Percentiles rank a stretch among this genome's conserved stretches.
These are phyloP conservation scores for Microascus cirrosus DNA, from an alignment of 2,329 filamentous ascomycete genomes.

Conservation along the genomic window DNA sequence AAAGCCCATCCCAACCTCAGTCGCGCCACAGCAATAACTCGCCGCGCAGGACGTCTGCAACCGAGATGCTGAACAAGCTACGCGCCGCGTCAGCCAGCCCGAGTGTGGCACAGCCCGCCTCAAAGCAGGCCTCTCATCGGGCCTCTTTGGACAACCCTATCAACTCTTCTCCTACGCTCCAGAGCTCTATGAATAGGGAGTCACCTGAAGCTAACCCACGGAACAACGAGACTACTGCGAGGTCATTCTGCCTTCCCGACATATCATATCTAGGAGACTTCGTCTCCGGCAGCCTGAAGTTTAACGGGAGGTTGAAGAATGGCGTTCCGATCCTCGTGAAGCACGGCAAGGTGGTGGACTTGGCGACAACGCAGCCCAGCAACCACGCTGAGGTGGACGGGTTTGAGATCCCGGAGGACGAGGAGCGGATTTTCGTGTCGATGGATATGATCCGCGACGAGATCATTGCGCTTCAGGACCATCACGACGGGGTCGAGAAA, in stretches of 20 bases:
- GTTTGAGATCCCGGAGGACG: slow-evolving; percentile 38
- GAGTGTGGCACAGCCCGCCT: not conserved
- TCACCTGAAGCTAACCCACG: slow-evolving; percentile 18
- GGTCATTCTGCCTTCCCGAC: slow-evolving; percentile 43
- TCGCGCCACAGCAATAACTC: slow-evolving; percentile 1
- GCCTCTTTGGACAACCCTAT: not conserved
- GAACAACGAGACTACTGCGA: slow-evolving; percentile 27
- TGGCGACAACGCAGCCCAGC: slow-evolving; percentile 18
- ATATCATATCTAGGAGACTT: slow-evolving; percentile 46
- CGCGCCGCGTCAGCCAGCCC: slow-evolving; percentile 1
- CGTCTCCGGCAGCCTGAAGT: slow-evolving; percentile 41
- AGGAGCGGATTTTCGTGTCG: slow-evolving; percentile 47
- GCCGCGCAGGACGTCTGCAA: slow-evolving; percentile 7
- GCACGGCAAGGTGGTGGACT: slow-evolving; percentile 38
- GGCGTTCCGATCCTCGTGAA: slow-evolving; percentile 46
- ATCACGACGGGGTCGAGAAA: slow-evolving; percentile 42
- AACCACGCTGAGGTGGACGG: slow-evolving; percentile 38
- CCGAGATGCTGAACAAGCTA: slow-evolving; percentile 6
- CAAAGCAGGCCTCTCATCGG: not conserved
- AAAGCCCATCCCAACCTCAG: slow-evolving; percentile 14
- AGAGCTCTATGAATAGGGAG: not conserved
- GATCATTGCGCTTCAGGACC: slow-evolving; percentile 42
- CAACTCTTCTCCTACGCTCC: not conserved
- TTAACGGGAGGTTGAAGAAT: slow-evolving; percentile 37
- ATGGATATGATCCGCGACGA: slow-evolving; percentile 52